Conservation (phyloP, 75 land plant genomes). For the Cupressus sempervirens region DNA sequence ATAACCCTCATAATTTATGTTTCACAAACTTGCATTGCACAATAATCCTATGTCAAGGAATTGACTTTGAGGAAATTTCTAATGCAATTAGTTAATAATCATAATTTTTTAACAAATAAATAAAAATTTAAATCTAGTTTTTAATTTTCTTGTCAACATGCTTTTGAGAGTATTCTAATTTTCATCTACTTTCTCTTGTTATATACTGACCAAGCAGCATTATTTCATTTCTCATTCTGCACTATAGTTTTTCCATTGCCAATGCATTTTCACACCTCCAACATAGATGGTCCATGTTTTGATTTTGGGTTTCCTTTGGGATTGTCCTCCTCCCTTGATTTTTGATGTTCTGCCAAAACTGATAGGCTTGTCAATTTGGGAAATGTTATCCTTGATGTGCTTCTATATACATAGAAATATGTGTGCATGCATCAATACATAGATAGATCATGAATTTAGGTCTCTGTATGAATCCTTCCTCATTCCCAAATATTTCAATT, state of each 20-base stretch:
- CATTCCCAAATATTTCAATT: neutral
- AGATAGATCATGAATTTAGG: no score
- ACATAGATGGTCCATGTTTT: no score
- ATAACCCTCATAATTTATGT: no score
- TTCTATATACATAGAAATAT: neutral
- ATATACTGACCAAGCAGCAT: no score
- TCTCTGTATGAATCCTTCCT: neutral
- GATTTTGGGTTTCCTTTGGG: neutral
- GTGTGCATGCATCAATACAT: neutral
- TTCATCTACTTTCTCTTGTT: neutral
- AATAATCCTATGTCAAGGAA: no score
- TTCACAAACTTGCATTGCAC: no score
- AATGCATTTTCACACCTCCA: no score
- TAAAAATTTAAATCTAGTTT: neutral
- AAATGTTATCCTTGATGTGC: neutral
- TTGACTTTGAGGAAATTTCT: neutral
- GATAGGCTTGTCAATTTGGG: neutral
- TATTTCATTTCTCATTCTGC: no score
- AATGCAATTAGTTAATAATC: neutral
- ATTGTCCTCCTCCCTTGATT: neutral
- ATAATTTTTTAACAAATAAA: neutral
- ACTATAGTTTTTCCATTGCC: no score
- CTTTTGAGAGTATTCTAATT: neutral
- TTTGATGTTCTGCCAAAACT: neutral
- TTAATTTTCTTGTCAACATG: no score